These are phyloP conservation scores for Penicillium sclerotiorum DNA, from an alignment of 2,329 filamentous ascomycete species.

Conservation along the genomic window DNA sequence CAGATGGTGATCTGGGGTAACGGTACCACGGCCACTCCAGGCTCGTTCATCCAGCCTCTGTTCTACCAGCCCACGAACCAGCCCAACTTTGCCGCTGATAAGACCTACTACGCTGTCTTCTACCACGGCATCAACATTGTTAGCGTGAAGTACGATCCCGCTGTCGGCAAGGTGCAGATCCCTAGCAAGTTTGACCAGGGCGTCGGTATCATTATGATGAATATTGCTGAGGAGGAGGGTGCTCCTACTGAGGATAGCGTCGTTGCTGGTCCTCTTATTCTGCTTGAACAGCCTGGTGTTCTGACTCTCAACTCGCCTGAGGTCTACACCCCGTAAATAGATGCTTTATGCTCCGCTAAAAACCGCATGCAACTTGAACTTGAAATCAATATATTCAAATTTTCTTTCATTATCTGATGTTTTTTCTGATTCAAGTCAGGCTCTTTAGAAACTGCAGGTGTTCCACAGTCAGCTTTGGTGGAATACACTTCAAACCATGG, in stretches of 20 bases:
- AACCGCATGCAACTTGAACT: too few species aligned
- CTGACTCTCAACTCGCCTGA: conserved; percentile 1
- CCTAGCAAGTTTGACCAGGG: conserved; percentile 5
- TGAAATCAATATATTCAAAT: too few species aligned
- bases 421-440: too few species aligned
- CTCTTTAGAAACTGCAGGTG: too few species aligned
- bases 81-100: not conserved
- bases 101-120: conserved; percentile 11
- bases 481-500: too few species aligned
- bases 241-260: conserved; percentile 12
- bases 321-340: not conserved
- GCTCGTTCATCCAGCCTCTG: conserved; percentile 7
- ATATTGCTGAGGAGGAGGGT: conserved; percentile 10
- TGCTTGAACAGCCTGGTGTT: conserved; percentile 8
- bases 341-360: too few species aligned
- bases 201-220: conserved; percentile 11
- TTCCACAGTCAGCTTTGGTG: too few species aligned
- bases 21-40: conserved; percentile 8
- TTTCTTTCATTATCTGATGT: too few species aligned
- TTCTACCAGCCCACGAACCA: not conserved
- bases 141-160: conserved; percentile 6
- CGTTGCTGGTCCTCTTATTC: conserved; percentile 11
- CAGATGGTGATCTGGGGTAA: conserved; percentile 9
- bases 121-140: conserved; percentile 7
- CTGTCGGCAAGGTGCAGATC: conserved; percentile 1